Percentiles rank a stretch among this genome's conserved stretches.
These are phyloP conservation scores for Sporobolomyces pararoseus DNA, from an alignment of 768 basidiomycete genomes.

Conservation along the genomic window DNA sequence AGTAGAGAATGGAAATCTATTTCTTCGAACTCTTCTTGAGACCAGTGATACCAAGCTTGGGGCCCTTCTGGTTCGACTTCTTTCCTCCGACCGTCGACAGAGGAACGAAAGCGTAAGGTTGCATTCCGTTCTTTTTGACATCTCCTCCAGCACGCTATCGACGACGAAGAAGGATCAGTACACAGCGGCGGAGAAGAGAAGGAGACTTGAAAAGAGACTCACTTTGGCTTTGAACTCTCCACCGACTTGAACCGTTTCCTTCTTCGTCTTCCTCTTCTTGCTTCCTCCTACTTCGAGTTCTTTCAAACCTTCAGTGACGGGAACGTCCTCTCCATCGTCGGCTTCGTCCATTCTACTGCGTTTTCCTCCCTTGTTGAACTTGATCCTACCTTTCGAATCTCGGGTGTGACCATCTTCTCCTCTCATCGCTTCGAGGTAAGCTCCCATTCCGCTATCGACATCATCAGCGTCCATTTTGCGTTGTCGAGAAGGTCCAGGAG, in stretches of 20 bases:
- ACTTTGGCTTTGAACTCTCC: slow-evolving; percentile 96
- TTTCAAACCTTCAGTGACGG: slow-evolving; percentile 55
- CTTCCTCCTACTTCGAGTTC: slow-evolving; percentile 66
- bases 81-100: slow-evolving; percentile 62
- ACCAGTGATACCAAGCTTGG: slow-evolving; percentile 38
- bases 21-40: slow-evolving; percentile 32
- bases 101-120: slow-evolving; percentile 86
- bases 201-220: not conserved
- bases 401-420: slow-evolving; percentile 87
- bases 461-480: slow-evolving; percentile 55
- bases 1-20: not conserved
- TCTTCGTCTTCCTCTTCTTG: slow-evolving; percentile 54
- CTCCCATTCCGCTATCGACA: slow-evolving; percentile 72
- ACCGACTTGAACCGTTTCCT: slow-evolving; percentile 59
- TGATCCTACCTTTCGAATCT: slow-evolving; percentile 74
- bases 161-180: slow-evolving; percentile 25
- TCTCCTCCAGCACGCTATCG: slow-evolving; percentile 87
- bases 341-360: slow-evolving; percentile 57
- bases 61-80: slow-evolving; percentile 37
- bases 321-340: slow-evolving; percentile 50
- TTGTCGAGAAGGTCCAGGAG: slow-evolving; percentile 57
- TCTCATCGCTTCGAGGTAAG: slow-evolving; percentile 75
- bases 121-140: slow-evolving; percentile 72
- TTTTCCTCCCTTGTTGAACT: slow-evolving; percentile 97
- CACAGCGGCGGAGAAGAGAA: not conserved